Evolutionary conservation across 2,329 filamentous ascomycete genomes (phyloP).

Genomic region (Claviceps humidiphila): DNA sequence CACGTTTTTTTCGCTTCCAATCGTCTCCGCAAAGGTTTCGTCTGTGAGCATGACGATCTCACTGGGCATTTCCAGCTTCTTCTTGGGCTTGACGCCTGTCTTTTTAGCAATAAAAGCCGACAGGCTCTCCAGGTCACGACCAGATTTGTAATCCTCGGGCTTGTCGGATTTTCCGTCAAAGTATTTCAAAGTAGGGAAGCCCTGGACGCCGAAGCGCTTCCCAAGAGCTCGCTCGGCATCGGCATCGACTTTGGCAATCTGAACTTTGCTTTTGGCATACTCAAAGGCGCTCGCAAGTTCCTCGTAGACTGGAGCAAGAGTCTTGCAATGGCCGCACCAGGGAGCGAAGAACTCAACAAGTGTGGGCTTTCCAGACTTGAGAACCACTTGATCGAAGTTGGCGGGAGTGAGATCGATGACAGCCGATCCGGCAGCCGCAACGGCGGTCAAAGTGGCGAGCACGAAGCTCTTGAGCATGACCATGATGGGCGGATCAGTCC

Average conservation of each 20-base stretch:
- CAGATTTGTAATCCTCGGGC: conserved; percentile 74
- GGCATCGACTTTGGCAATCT: conserved; percentile 91
- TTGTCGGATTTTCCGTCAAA: conserved; percentile 90
- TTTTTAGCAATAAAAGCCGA: conserved; percentile 71
- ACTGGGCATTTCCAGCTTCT: conserved; percentile 59
- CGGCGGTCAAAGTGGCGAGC: conserved; percentile 40
- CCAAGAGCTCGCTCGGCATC: conserved; percentile 77
- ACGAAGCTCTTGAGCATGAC: conserved; percentile 48
- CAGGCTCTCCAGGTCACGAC: conserved; percentile 78
- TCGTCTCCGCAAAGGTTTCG: conserved; percentile 56
- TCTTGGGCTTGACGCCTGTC: conserved; percentile 70
- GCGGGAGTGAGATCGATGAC: conserved; percentile 79
- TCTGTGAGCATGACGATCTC: conserved; percentile 71
- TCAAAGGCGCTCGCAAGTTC: conserved; percentile 69
- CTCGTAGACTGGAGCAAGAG: conserved; percentile 84
- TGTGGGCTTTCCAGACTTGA: conserved; percentile 86
- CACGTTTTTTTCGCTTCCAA: conserved; percentile 80
- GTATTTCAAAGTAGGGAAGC: conserved; percentile 95
- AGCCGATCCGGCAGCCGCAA: conserved; percentile 57
- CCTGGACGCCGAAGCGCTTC: conserved; percentile 76
- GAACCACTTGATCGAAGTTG: conserved; percentile 85
- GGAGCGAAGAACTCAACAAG: conserved; percentile 97
- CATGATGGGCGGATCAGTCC: conserved; percentile 24
- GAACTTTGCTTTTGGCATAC: conserved; percentile 57
- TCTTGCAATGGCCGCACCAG: conserved; percentile 99